A percentile compares a stretch with the other conserved stretches of the same genome.
These are phyloP conservation scores for Paraglomus occultum DNA, from an alignment of 192 early-diverging fungal species.

Conservation along the genomic window DNA sequence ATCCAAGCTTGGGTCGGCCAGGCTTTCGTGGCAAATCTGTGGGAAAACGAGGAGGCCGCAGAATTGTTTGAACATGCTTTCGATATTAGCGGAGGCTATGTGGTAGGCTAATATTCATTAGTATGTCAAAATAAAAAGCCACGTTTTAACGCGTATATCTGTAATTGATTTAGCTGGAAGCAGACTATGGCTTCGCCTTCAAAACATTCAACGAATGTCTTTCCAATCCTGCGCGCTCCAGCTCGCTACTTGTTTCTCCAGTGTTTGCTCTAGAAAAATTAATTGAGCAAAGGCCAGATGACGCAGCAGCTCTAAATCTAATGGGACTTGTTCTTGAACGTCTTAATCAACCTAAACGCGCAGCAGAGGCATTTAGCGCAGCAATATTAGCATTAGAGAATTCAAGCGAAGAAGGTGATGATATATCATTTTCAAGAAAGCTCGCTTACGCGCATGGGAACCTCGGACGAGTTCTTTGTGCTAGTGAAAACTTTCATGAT, in stretches of 20 bases:
- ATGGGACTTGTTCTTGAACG: constrained; percentile 76
- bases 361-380: constrained; percentile 60
- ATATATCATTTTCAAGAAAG: constrained; percentile 7
- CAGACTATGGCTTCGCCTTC: constrained; percentile 63
- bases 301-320: constrained; percentile 62
- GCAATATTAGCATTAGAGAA: constrained; percentile 46
- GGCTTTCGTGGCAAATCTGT: constrained; percentile 67
- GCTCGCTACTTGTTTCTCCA: constrained; percentile 45
- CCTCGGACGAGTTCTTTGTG: constrained; percentile 67
- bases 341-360: constrained; percentile 62
- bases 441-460: constrained; percentile 59
- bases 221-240: constrained; percentile 10
- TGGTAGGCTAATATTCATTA: constrained; percentile 36
- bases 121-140: constrained; percentile 4
- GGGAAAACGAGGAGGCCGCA: constrained; percentile 51
- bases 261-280: constrained; percentile 66
- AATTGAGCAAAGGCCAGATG: constrained; percentile 55
- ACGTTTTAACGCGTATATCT: not conserved
- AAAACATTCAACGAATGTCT: constrained; percentile 38
- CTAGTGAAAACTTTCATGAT: constrained; percentile 54
- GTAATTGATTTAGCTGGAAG: constrained; percentile 44
- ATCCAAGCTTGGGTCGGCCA: constrained; percentile 83
- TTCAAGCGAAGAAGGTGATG: not conserved
- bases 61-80: constrained; percentile 79
- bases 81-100: constrained; percentile 52